Evolutionary conservation across 129 eudicot species (phyloP), one percentile per base, ranked within the genome.

Genomic region (Solidago caesia): DNA sequence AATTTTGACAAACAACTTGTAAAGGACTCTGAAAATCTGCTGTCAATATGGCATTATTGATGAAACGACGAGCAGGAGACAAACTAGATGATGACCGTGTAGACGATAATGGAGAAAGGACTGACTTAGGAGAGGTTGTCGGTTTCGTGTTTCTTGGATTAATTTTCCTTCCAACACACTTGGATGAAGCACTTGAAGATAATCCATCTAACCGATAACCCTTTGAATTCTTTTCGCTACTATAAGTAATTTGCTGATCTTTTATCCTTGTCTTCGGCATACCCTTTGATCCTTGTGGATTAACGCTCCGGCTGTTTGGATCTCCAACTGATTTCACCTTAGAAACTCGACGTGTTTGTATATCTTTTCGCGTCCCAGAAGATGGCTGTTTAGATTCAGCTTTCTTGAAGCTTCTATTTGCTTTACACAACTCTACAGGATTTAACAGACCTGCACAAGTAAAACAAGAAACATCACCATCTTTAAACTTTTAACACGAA

Each of bases 31-130:
- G 33, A 66, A 66, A 66, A 44, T 8, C 25, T 16, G 53, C 9
- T 41, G 68, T 14, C 4, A 10, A 39, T 39, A 42, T 41, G 68
- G 47, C 48, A 6, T 41, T 64, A 21, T 64, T 44, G 39, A 64
- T 44, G 39, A 64, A 14, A 44, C 6, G 11, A 14, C 33, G 44
- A 66, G 39, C 27, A 44, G 55, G 49, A 44, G 53, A 66, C 44
- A 13, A 43, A 52, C 55, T 66, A 66, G 71, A 66, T 15, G 71
- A 66, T 15, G 71, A 66, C n/a, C 71, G 8, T n/a, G 71, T 16
- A 10, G 71, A 44, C 6, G 71, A 66, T 52, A 66, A 44, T 14
- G 71, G 71, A 44, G 55, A 66, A 44, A 44, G 52, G 55, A 66
- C 55, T 8, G 71, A 66, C 46, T 44, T 11, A 64, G 68, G 68